A percentile compares a stretch with the other conserved stretches of the same genome.
phyloP scores from a whole-genome alignment of 2,329 filamentous ascomycete species.

The Diaporthe destruens region DNA sequence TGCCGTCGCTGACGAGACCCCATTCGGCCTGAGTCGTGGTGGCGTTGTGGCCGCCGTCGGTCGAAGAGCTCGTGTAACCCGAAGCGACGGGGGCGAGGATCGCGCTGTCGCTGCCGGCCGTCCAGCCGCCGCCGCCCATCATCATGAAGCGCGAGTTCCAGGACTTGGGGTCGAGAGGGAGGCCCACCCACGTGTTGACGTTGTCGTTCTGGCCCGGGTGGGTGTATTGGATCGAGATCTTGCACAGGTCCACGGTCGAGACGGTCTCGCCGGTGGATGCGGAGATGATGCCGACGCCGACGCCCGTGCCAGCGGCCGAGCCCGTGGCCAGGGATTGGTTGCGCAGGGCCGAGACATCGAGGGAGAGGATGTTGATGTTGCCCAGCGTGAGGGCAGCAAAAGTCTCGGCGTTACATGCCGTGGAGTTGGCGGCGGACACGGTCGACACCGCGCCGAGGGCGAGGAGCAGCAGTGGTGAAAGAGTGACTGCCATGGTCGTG shows the following conservation, averaged over 20 bases:
- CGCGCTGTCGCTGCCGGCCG: slow-evolving; percentile 39
- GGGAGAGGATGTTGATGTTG: slow-evolving; percentile 30
- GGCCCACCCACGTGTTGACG: slow-evolving; percentile 32
- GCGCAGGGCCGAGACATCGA: slow-evolving; percentile 4
- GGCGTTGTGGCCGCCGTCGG: slow-evolving; percentile 45
- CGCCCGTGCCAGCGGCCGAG: neutral
- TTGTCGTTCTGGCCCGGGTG: slow-evolving; percentile 31
- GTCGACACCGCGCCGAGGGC: slow-evolving; percentile 4
- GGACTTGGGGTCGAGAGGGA: slow-evolving; percentile 18
- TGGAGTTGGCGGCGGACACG: neutral
- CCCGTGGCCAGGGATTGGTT: slow-evolving; percentile 18
- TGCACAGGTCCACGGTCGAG: slow-evolving; percentile 31
- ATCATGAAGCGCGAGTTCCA: slow-evolving; percentile 35
- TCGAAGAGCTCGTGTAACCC: slow-evolving; percentile 42
- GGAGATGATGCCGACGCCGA: slow-evolving; percentile 8
- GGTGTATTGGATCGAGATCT: slow-evolving; percentile 34
- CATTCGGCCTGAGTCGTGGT: slow-evolving; percentile 34
- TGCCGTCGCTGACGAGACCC: slow-evolving; percentile 35
- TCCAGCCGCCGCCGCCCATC: slow-evolving; percentile 31
- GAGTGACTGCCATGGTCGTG: slow-evolving; percentile 27
- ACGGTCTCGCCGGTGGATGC: slow-evolving; percentile 10
- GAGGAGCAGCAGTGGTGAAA: neutral
- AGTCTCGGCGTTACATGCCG: slow-evolving; percentile 22
- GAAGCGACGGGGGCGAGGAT: slow-evolving; percentile 17
- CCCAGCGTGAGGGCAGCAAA: slow-evolving; percentile 21